Base-by-base conservation (phyloP, 2,329 filamentous ascomycete species). In the Fusarium sp. region DNA sequence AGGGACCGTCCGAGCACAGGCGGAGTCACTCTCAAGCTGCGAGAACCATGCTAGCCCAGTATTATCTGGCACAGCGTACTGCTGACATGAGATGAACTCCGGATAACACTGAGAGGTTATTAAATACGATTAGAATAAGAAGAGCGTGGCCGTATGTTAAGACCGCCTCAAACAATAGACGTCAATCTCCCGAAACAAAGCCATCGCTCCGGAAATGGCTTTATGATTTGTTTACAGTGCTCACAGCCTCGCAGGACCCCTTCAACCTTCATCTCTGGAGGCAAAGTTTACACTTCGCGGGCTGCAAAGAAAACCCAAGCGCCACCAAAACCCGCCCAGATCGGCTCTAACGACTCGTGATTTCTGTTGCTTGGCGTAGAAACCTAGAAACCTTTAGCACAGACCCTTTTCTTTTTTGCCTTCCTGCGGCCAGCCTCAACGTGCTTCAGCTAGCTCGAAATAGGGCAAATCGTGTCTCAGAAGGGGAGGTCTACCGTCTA, bases 391-490 rank as follows among this genome's bases (percentile, higher is more conserved):
- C 26, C 26, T 39, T 40, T 62, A 26, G 71, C 70, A 73, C 71
- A 55, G 70, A 65, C 70, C 56, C 62, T 66, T 53, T 28, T 11
- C 12, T 11, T 28, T 28, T 28, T 28, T 26, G 9, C 11, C 10
- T 30, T 20, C 34, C 38, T 42, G 32, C 43, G 49, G 56, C 44
- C 61, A 42, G 38, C 17, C 21, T 47, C 39, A 34, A 47, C 28
- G 42, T 55, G 21, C 36, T 23, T 43, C 46, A 50, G 46, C 44
- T 62, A 62, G 39, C 39, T 38, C 49, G 54, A 36, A 67, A 46
- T 50, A 47, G 55, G 51, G 42, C 65, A 67, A 71, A 73, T 71
- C 56, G 69, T 43, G 52, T 53, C 32, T 51, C 60, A 21, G 30
- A 48, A 32, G 43, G 49, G 32, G n/a, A n/a, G n/a, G n/a, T n/a